phyloP scores from a whole-genome alignment of 768 basidiomycete genomes.

The Phaffia australis region DNA sequence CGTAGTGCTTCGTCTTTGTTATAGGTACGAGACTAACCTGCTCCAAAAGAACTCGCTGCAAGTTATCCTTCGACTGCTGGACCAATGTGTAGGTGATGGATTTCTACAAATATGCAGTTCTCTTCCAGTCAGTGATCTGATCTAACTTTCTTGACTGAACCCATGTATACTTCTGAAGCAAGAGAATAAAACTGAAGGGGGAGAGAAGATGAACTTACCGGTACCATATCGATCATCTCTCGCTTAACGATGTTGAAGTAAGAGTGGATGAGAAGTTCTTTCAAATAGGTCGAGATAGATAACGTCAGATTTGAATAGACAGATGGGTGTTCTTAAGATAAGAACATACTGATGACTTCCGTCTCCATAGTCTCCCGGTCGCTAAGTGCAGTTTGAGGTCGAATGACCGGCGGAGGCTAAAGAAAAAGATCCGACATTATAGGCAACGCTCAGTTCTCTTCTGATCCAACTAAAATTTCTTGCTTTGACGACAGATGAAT shows the following conservation, averaged over 20 bases:
- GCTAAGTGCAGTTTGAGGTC: slow-evolving; percentile 78
- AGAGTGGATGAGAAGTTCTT: slow-evolving; percentile 88
- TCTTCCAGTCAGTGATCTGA: background rate
- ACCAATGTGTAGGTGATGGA: slow-evolving; percentile 85
- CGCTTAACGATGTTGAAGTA: slow-evolving; percentile 98
- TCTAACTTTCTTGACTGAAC: slow-evolving; percentile 40
- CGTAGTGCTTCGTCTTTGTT: too few species aligned
- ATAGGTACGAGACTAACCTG: slow-evolving; percentile 41
- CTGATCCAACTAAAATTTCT: background rate
- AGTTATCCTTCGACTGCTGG: slow-evolving; percentile 80
- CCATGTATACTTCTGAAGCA: slow-evolving; percentile 88
- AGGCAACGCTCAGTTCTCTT: background rate
- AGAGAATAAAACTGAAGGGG: background rate
- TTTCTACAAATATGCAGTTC: slow-evolving; percentile 42
- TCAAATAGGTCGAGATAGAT: background rate
- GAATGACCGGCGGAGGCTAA: slow-evolving; percentile 72
- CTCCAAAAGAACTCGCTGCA: slow-evolving; percentile 86
- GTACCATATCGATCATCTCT: slow-evolving; percentile 24
- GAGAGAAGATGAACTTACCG: slow-evolving; percentile 4
- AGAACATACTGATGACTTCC: slow-evolving; percentile 87
- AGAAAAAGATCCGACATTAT: background rate
- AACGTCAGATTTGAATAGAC: too few species aligned
- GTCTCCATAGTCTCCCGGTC: slow-evolving; percentile 98
- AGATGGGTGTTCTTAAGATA: background rate
- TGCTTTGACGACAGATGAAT: background rate